A percentile compares a stretch with the other conserved stretches of the same genome.
phyloP scores from a whole-genome alignment of 352 stramenopile genomes.

The Globisporangium nagaii region DNA sequence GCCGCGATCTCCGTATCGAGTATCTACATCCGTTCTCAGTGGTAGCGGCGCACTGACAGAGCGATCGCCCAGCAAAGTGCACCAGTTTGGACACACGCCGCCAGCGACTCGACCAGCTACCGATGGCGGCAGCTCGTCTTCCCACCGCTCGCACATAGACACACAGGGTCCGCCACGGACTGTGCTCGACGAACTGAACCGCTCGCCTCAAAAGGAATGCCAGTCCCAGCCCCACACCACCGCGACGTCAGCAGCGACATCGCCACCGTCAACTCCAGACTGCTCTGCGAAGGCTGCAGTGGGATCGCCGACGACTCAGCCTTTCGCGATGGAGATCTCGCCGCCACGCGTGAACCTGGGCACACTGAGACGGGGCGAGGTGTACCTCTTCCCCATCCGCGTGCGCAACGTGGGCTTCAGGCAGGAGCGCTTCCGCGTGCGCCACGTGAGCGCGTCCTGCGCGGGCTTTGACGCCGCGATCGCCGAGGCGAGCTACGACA shows the following conservation, averaged over 20 bases:
- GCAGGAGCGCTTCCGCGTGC: slow-evolving; percentile 65
- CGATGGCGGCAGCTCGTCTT: neutral
- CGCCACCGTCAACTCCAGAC: neutral
- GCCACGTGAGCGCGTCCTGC: slow-evolving; percentile 32
- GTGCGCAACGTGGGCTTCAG: slow-evolving; percentile 61
- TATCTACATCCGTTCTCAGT: neutral
- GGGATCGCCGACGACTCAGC: slow-evolving; percentile 23
- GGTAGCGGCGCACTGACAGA: slow-evolving; percentile 6
- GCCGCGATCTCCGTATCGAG: slow-evolving; percentile 20
- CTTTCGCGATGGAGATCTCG: slow-evolving; percentile 59
- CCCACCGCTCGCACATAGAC: neutral
- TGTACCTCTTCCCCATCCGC: slow-evolving; percentile 64
- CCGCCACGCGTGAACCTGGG: slow-evolving; percentile 35
- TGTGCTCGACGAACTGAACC: neutral
- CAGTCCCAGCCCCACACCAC: neutral
- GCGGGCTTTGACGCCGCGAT: slow-evolving; percentile 34
- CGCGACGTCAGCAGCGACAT: neutral
- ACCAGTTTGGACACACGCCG: neutral
- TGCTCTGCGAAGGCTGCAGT: no score
- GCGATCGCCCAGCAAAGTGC: slow-evolving; percentile 4
- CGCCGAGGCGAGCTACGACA: slow-evolving; percentile 52
- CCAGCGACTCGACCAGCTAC: neutral
- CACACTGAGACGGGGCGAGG: slow-evolving; percentile 31
- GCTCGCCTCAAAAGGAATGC: slow-evolving; percentile 3
- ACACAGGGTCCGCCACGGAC: no score